Evolutionary conservation across 495 filamentous ascomycete genomes (phyloP), one percentile per base, ranked within the genome.

Genomic region (Coniosporium apollinis): DNA sequence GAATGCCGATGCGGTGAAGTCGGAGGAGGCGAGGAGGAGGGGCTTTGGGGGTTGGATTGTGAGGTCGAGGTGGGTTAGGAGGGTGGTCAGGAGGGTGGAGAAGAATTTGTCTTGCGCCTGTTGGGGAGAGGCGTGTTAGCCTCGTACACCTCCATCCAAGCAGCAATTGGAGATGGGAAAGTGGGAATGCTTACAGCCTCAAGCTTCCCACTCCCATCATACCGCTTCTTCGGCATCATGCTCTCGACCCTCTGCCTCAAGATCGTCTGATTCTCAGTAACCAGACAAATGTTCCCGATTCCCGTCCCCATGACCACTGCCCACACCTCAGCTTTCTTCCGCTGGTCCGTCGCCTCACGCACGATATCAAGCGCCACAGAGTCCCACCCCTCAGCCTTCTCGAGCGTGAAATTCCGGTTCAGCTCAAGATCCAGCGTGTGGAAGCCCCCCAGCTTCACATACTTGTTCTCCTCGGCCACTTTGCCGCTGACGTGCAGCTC

Each of bases 301-400:
- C 87, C 89, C 45, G 94, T 87, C 41, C 93, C 82, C 82, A 96
- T 91, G 4, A 94, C 75, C 1, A 94, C 76, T 1, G 87, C 89
- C 28, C 81, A 75, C 15, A 89, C 70, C 43, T 85, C 78, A 0
- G 82, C 82, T 14, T 62, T 58, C 30, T 64, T 60, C 13, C 76
- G 72, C 22, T 81, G 70, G 47, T 80, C 75, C 2, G 82, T 62
- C 1, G 85, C 80, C 51, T 94, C 85, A 34, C 70, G 66, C 4
- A 97, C 63, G 36, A 74, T 71, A 37, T 79, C 75, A 31, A 80
- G 56, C 4, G 86, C 82, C 3, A 97, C 79, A 51, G 76, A 81
- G 52, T 96, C 91, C 89, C 89, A 97, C 8, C 80, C 82, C 8
- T 74, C 72, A 13, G 63, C 60, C 53, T 87, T 85, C 52, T 79